These are phyloP conservation scores for Entophlyctis helioformis DNA, from an alignment of 192 early-diverging fungal species.

Conservation along the genomic window DNA sequence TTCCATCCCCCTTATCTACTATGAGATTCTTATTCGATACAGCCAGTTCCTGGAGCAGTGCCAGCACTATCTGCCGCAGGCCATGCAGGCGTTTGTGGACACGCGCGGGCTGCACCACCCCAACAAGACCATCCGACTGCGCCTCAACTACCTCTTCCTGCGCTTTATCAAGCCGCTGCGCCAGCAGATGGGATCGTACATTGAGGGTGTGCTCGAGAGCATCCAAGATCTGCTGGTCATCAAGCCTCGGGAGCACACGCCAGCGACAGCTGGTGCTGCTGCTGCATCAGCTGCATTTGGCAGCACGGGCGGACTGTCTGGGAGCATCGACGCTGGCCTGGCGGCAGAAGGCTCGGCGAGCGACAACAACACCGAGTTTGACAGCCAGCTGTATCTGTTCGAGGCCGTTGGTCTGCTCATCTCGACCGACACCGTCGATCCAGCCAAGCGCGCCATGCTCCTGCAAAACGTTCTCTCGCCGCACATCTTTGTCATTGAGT, in stretches of 20 bases:
- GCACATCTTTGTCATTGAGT: constrained; percentile 66
- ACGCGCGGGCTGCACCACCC: constrained; percentile 66
- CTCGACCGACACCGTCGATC: constrained; percentile 56
- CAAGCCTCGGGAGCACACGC: neutral
- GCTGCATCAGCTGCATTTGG: too few relatives aligned
- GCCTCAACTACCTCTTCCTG: constrained; percentile 81
- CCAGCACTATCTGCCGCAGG: constrained; percentile 51
- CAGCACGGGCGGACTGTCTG: too few relatives aligned
- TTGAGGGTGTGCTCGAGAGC: constrained; percentile 45
- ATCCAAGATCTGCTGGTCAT: too few relatives aligned
- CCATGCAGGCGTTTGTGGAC: constrained; percentile 66
- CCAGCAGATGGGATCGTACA: constrained; percentile 41
- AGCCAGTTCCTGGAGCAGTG: constrained; percentile 56
- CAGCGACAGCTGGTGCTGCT: constrained; percentile 48
- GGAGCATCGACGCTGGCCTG: too few relatives aligned
- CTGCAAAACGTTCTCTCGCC: constrained; percentile 1
- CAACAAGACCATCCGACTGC: constrained; percentile 50
- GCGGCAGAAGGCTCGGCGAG: constrained; percentile 31
- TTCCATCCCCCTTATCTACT: constrained; percentile 57
- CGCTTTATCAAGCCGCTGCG: constrained; percentile 66
- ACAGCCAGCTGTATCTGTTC: constrained; percentile 79
- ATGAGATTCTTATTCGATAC: constrained; percentile 64
- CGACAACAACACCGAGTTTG: constrained; percentile 45
- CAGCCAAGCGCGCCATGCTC: constrained; percentile 45
- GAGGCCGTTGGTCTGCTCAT: constrained; percentile 89